Conservation (phyloP, 345 rosid genomes). For the Syzygium aromaticum region DNA sequence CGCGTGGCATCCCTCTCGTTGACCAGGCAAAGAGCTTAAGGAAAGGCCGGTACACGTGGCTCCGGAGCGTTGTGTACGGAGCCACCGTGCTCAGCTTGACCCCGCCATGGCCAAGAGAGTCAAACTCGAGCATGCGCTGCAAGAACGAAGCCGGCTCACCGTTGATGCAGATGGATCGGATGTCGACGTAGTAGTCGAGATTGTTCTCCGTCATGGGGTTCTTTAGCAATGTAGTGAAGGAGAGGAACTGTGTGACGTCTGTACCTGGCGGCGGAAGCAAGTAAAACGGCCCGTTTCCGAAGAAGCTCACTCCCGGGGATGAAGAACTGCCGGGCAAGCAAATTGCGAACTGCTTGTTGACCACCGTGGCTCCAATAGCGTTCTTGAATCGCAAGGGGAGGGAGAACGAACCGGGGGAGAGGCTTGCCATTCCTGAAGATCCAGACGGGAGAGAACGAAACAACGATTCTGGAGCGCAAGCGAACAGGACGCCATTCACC, state of each 20-base stretch:
- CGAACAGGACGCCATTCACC: neutral
- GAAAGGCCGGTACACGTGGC: slow-evolving; percentile 14
- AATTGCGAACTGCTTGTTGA: slow-evolving; percentile 17
- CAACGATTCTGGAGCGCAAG: slow-evolving; percentile 16
- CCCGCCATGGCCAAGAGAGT: slow-evolving; percentile 20
- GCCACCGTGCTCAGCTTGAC: slow-evolving; percentile 16
- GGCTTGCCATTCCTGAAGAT: slow-evolving; percentile 18
- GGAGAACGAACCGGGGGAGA: slow-evolving; percentile 13
- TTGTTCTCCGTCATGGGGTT: neutral
- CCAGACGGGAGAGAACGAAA: slow-evolving; percentile 15
- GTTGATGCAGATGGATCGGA: slow-evolving; percentile 15
- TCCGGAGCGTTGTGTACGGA: slow-evolving; percentile 18
- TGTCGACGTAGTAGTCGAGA: slow-evolving; percentile 9
- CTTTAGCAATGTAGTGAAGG: slow-evolving; percentile 12
- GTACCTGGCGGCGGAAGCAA: slow-evolving; percentile 3
- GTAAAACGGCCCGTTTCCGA: slow-evolving; percentile 21
- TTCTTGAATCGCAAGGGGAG: slow-evolving; percentile 13
- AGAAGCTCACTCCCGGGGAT: slow-evolving; percentile 16
- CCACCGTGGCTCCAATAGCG: neutral
- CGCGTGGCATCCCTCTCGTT: neutral
- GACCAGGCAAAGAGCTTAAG: slow-evolving; percentile 13
- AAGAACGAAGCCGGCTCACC: neutral
- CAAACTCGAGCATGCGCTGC: slow-evolving; percentile 6
- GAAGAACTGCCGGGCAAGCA: slow-evolving; percentile 20
- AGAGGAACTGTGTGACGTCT: slow-evolving; percentile 14